Conservation (phyloP, 441 rosid species). For the Erodium moschatum region DNA sequence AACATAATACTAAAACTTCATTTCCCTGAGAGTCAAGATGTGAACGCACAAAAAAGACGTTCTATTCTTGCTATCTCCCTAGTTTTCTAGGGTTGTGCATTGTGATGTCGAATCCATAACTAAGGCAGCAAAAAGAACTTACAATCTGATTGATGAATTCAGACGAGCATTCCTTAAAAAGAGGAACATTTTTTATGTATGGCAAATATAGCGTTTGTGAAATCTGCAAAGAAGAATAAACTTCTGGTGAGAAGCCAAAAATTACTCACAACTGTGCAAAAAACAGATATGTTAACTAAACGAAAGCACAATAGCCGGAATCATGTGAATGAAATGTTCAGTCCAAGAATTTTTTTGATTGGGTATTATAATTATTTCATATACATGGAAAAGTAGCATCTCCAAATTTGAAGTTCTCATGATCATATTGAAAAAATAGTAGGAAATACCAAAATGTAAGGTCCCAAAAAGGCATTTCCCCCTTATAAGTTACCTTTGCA, state of each 20-base stretch:
- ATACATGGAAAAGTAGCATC: background rate
- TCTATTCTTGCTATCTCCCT: background rate
- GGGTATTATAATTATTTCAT: background rate
- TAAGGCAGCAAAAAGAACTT: conserved; percentile 25
- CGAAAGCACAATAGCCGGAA: background rate
- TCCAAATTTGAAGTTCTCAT: background rate
- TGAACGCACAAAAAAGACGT: background rate
- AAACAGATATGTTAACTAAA: background rate
- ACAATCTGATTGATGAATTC: conserved; percentile 87
- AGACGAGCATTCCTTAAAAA: conserved; percentile 66
- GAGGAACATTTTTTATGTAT: conserved; percentile 47
- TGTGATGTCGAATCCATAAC: background rate
- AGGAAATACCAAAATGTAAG: background rate
- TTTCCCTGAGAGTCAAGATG: background rate
- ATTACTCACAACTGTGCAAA: background rate
- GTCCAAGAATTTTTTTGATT: background rate
- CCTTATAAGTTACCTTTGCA: conserved; percentile 49
- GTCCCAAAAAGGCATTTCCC: no score
- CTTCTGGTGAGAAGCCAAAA: conserved; percentile 11
- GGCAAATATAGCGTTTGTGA: conserved; percentile 58
- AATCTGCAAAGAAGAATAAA: conserved; percentile 40
- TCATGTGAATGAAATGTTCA: background rate
- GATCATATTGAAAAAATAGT: background rate
- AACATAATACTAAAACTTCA: background rate
- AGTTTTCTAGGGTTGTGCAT: background rate